Base-by-base conservation (phyloP, 169 alveolate species). In the Plasmodium chabaudi region DNA sequence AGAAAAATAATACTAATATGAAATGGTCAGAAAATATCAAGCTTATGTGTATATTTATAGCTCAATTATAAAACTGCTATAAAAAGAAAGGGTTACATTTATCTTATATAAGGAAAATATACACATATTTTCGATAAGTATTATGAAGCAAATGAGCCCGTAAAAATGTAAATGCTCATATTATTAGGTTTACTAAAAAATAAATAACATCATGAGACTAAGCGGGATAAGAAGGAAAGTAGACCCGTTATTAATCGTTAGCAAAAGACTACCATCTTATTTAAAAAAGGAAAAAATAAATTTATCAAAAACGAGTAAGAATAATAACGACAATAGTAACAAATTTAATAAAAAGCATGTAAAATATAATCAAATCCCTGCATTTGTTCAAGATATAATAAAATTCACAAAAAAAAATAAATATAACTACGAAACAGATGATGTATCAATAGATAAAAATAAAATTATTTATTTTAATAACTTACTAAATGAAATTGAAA, bases 231-330 rank as follows among this genome's bases (percentile, higher is more conserved):
- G 88, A 56, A 75, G 44, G 65, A 75, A 75, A 39, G 77, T 51
- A 67, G 72, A 75, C 75, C 63, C 77, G 13, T 34, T 56, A 75
- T 57, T 75, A 55, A 51, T 75, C 21, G 88, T 75, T 27, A 46
- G 88, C 19, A 75, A 75, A 75, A 46, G 88, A 75, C 49, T 75
- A 55, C 88, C 88, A 7, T 75, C 88, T 34, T 75, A 44, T 15
- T 49, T 75, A 27, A 75, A 57, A 75, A 75, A 75, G 19, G 88
- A 75, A 17, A 75, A 75, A 49, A 75, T 75, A 12, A 75, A 15
- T 23, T 64, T 75, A 75, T 46, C 59, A 34, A 75, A 65, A 75
- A 75, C 39, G 63, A 23, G 53, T 21, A 44, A 57, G 13, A 19
- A 57, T 23, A 57, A 57, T 15, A 23, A 19, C 42, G 19, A n/a